Conservation (phyloP, 2,329 filamentous ascomycete genomes). For the Dothistroma pini region DNA sequence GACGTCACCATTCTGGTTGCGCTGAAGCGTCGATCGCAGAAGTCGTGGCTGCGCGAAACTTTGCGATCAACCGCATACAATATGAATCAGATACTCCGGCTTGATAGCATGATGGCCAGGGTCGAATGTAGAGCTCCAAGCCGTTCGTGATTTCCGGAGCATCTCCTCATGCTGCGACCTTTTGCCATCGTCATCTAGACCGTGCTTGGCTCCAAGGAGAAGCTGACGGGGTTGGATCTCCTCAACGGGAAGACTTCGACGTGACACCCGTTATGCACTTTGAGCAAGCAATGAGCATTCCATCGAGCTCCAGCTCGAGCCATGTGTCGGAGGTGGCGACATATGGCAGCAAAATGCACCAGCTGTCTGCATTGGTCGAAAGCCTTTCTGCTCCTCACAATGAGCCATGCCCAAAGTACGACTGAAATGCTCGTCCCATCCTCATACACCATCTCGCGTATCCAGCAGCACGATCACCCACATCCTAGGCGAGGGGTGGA, state of each 20-base stretch:
- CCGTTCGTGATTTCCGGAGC: not conserved
- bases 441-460: not conserved
- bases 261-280: not conserved
- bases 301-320: not conserved
- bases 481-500: not conserved
- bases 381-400: not conserved
- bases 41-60: not conserved
- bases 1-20: slow-evolving; percentile 4
- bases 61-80: not conserved
- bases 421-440: not conserved
- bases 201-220: slow-evolving; percentile 1
- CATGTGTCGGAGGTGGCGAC: not conserved
- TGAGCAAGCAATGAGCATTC: not conserved
- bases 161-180: not conserved
- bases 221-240: not conserved
- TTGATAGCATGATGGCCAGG: not conserved
- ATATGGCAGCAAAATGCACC: not conserved
- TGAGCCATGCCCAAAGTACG: not conserved
- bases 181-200: not conserved
- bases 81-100: not conserved
- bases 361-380: not conserved
- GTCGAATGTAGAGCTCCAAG: not conserved
- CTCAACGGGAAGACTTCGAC: not conserved
- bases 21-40: not conserved
- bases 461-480: not conserved